A percentile compares a stretch with the other conserved stretches of the same genome.
These are phyloP conservation scores for Pouteria glomerata DNA, from an alignment of 148 eudicot species.

Conservation along the genomic window DNA sequence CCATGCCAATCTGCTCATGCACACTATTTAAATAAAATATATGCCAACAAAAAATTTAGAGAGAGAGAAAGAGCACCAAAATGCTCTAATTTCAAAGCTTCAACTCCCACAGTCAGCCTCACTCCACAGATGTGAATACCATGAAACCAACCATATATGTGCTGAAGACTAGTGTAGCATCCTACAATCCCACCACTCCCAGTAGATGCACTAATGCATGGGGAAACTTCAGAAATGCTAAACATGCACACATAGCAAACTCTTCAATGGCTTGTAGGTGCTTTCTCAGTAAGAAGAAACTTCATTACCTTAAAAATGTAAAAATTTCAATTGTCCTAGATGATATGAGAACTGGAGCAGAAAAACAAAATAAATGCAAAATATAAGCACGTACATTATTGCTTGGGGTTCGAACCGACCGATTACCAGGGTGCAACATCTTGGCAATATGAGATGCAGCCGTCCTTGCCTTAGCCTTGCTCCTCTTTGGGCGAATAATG, in stretches of 20 bases:
- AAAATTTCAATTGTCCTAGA: not conserved
- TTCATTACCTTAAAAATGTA: not conserved
- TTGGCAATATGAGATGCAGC: conserved; percentile 89
- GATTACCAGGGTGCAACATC: conserved; percentile 56
- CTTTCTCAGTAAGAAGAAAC: not conserved
- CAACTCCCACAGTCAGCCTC: not conserved
- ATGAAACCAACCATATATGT: not conserved
- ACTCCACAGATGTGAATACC: not conserved
- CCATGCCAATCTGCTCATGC: not conserved
- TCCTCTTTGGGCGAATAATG: conserved; percentile 44
- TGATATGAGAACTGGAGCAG: not conserved
- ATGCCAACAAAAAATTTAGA: not conserved
- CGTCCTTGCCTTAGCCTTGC: conserved; percentile 60
- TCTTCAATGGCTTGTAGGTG: not conserved
- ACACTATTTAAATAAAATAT: not conserved
- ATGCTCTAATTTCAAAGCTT: not conserved
- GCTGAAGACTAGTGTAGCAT: not conserved
- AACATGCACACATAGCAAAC: not conserved
- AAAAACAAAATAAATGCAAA: not conserved
- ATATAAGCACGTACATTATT: conserved; percentile 33
- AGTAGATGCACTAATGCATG: not conserved
- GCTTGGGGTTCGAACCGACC: conserved; percentile 29
- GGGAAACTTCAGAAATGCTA: conserved; percentile 1
- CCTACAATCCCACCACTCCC: not conserved
- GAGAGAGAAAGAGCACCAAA: not conserved